phyloP scores from a whole-genome alignment of 345 rosid genomes.

The Hibiscus mutabilis region DNA sequence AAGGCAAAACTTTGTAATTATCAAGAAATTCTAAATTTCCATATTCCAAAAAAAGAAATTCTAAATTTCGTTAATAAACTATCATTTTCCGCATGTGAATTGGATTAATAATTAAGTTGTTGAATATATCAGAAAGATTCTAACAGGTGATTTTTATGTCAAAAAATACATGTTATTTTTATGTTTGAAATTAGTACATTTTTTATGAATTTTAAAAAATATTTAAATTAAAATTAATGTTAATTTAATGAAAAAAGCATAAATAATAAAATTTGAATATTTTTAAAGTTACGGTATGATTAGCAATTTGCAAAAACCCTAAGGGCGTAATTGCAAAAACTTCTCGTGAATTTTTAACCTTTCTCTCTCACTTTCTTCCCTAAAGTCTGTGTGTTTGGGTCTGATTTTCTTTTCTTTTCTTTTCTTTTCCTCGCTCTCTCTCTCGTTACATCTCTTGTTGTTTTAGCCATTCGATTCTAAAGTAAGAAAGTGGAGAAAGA shows the following conservation, averaged over 20 bases:
- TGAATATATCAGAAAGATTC: too few species aligned
- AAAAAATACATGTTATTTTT: too few species aligned
- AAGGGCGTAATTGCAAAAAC: background rate
- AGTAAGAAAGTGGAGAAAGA: background rate
- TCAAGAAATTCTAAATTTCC: too few species aligned
- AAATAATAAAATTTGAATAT: background rate
- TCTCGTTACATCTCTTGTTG: background rate
- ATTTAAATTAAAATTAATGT: too few species aligned
- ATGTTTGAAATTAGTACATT: too few species aligned
- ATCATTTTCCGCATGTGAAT: too few species aligned
- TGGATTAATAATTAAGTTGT: too few species aligned
- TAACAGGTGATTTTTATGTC: too few species aligned
- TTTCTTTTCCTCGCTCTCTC: background rate
- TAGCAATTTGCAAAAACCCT: background rate
- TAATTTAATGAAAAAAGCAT: background rate
- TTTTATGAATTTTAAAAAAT: too few species aligned
- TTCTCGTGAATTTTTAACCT: background rate
- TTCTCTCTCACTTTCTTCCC: background rate
- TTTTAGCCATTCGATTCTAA: background rate
- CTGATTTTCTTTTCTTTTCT: background rate
- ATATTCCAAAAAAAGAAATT: too few species aligned
- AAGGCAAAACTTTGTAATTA: too few species aligned
- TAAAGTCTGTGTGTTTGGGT: background rate
- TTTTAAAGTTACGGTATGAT: background rate
- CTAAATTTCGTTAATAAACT: too few species aligned